Evolutionary conservation across 495 filamentous ascomycete genomes (phyloP).

Genomic region (Penicillium bialowiezense): DNA sequence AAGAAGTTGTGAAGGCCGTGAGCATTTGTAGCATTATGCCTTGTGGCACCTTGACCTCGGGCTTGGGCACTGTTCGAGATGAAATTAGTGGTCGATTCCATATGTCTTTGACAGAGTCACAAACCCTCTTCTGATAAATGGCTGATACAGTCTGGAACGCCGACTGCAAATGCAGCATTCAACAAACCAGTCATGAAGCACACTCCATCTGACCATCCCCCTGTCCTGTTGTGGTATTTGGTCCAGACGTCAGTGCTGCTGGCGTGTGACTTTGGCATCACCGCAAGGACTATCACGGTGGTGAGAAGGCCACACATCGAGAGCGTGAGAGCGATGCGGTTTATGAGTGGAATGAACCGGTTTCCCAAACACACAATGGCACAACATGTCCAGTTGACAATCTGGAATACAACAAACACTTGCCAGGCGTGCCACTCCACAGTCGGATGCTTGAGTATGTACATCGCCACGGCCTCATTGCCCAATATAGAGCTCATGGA

Average conservation of each 20-base stretch:
- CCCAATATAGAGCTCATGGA: constrained; percentile 63
- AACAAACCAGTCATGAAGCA: constrained; percentile 71
- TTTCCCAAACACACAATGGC: constrained; percentile 66
- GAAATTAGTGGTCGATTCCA: neutral
- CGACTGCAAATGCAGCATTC: constrained; percentile 75
- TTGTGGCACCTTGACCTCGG: constrained; percentile 25
- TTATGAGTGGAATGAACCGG: constrained; percentile 58
- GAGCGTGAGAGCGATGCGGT: constrained; percentile 60
- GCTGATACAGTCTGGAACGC: constrained; percentile 66
- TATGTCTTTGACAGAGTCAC: neutral
- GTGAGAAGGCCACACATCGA: constrained; percentile 60
- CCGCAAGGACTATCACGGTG: constrained; percentile 65
- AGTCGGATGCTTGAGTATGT: constrained; percentile 58
- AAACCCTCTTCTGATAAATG: constrained; percentile 70
- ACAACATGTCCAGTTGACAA: constrained; percentile 62
- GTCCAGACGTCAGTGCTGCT: constrained; percentile 58
- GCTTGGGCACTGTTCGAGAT: constrained; percentile 17
- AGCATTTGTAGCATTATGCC: constrained; percentile 58
- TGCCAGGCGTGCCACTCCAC: constrained; percentile 64
- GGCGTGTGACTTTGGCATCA: constrained; percentile 66
- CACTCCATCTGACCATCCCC: constrained; percentile 62
- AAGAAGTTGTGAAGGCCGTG: constrained; percentile 54
- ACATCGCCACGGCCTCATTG: constrained; percentile 67
- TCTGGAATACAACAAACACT: constrained; percentile 66
- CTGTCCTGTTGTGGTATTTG: constrained; percentile 60